Percentiles rank a stretch among this genome's conserved stretches.
Evolutionary conservation across 805 yeast species (phyloP).

Genomic region (Saccharomyces kudriavzevii): DNA sequence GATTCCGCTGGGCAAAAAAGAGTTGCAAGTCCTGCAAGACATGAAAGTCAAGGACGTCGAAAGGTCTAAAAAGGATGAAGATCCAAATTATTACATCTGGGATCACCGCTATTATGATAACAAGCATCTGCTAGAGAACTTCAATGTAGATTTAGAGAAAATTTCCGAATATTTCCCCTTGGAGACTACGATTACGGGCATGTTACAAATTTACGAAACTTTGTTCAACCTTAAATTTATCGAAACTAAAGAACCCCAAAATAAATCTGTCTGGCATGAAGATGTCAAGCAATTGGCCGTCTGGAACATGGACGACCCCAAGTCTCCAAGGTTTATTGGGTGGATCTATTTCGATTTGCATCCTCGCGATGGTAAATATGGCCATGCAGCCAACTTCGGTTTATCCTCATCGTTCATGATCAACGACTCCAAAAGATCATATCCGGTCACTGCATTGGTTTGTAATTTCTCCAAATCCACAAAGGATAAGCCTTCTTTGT

Average conservation of each 20-base stretch:
- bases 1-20: constrained; percentile 50
- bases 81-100: constrained; percentile 53
- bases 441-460: constrained; percentile 71
- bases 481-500: constrained; percentile 58
- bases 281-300: constrained; percentile 71
- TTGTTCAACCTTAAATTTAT: constrained; percentile 63
- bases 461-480: constrained; percentile 79
- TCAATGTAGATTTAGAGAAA: constrained; percentile 61
- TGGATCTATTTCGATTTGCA: constrained; percentile 75
- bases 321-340: constrained; percentile 57
- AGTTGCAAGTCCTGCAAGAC: constrained; percentile 38
- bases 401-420: constrained; percentile 50
- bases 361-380: constrained; percentile 80
- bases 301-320: constrained; percentile 47
- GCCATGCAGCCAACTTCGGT: constrained; percentile 82
- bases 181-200: constrained; percentile 54
- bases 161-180: constrained; percentile 76
- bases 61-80: constrained; percentile 36
- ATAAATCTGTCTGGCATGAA: constrained; percentile 59
- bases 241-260: constrained; percentile 35
- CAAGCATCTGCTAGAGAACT: constrained; percentile 55
- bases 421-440: constrained; percentile 41
- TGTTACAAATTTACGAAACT: constrained; percentile 64
- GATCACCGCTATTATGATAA: constrained; percentile 64
- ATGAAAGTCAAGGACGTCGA: constrained; percentile 49